Evolutionary conservation across 2,329 filamentous ascomycete genomes (phyloP).

Genomic region (Harringtonia aguacate): DNA sequence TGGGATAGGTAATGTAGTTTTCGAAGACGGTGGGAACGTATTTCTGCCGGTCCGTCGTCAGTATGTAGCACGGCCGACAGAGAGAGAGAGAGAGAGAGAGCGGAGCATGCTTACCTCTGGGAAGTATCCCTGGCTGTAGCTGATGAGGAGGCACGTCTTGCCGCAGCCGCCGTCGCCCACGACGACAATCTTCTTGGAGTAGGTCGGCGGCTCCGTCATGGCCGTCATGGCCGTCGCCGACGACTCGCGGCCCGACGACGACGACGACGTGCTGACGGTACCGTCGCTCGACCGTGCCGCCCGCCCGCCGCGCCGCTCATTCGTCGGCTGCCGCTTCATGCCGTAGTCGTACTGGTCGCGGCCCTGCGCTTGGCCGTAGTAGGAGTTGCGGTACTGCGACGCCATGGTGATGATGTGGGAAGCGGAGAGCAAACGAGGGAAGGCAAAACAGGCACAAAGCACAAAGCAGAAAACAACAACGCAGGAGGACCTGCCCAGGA

Average conservation of each 20-base stretch:
- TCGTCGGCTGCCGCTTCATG: conserved; percentile 21
- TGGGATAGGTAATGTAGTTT: conserved; percentile 98
- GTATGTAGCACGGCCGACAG: not conserved
- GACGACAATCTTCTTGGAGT: conserved; percentile 98
- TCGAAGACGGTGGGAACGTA: conserved; percentile 99
- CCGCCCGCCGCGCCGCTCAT: conserved; percentile 35
- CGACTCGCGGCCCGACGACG: conserved; percentile 64
- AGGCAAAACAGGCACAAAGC: not conserved
- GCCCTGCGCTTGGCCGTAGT: conserved; percentile 30
- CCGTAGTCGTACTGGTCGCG: conserved; percentile 30
- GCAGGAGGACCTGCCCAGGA: no score
- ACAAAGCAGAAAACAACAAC: not conserved
- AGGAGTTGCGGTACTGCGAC: conserved; percentile 44
- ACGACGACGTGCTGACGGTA: conserved; percentile 76
- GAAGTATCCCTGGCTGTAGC: conserved; percentile 97
- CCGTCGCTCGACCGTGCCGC: conserved; percentile 69
- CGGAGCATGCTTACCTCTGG: conserved; percentile 60
- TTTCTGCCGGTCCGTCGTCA: conserved; percentile 53
- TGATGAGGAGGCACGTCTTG: conserved; percentile 97
- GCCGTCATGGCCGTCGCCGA: conserved; percentile 53
- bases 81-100: not conserved
- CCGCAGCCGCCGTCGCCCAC: conserved; percentile 96
- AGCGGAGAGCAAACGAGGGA: not conserved
- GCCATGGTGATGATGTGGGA: conserved; percentile 27
- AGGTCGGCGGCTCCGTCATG: conserved; percentile 80